A percentile compares a stretch with the other conserved stretches of the same genome.
Evolutionary conservation across 768 basidiomycete genomes (phyloP).

Genomic region (Auricularia cornea): DNA sequence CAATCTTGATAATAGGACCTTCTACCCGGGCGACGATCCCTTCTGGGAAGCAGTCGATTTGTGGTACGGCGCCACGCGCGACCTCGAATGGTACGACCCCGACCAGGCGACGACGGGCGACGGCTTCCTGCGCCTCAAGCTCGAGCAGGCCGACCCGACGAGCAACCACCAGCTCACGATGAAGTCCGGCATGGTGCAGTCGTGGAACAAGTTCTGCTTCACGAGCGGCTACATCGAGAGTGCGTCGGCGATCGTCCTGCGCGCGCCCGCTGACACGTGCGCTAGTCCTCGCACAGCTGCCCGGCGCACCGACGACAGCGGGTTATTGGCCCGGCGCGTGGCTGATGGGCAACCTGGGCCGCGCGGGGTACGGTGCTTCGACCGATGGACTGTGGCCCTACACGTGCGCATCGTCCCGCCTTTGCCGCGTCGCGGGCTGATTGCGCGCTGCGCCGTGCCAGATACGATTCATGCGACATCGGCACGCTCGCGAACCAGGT

Average conservation of each 20-base stretch:
- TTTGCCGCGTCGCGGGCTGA: neutral
- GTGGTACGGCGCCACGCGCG: conserved; percentile 47
- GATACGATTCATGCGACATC: conserved; percentile 74
- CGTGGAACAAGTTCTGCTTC: conserved; percentile 95
- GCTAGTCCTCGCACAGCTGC: neutral
- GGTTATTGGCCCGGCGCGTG: conserved; percentile 62
- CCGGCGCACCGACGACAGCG: neutral
- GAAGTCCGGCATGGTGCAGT: conserved; percentile 62
- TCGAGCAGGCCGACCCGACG: conserved; percentile 38
- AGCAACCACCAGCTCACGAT: conserved; percentile 45
- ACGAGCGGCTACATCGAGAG: conserved; percentile 84
- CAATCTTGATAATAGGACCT: conserved; percentile 62
- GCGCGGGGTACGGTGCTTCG: conserved; percentile 84
- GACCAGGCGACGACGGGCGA: conserved; percentile 40
- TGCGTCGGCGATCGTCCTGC: conserved; percentile 5
- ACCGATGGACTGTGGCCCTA: conserved; percentile 86
- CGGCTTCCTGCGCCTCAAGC: conserved; percentile 60
- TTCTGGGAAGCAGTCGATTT: conserved; percentile 84
- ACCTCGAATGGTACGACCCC: conserved; percentile 14
- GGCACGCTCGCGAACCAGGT: conserved; percentile 85
- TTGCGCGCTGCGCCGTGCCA: conserved; percentile 13
- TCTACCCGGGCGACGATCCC: conserved; percentile 73
- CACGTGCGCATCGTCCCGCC: conserved; percentile 36
- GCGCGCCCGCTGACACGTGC: neutral
- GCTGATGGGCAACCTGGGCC: conserved; percentile 44